phyloP scores from a whole-genome alignment of 345 rosid genomes.

The Brassica nigra region DNA sequence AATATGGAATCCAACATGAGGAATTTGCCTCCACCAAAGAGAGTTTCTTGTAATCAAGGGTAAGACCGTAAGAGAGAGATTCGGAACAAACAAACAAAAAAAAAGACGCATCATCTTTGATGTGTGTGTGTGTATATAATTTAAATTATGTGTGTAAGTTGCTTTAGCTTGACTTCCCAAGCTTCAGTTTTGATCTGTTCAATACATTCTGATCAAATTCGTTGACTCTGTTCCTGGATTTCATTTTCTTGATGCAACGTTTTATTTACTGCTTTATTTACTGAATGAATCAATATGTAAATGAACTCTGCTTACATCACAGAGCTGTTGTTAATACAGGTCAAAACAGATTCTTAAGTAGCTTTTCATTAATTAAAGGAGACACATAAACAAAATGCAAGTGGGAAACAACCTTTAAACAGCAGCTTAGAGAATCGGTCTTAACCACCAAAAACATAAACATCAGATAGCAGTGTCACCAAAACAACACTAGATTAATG shows the following conservation, averaged over 20 bases:
- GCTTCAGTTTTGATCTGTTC: slow-evolving; percentile 44
- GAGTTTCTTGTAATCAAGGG: slow-evolving; percentile 22
- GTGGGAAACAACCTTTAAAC: slow-evolving; percentile 40
- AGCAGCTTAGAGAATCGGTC: slow-evolving; percentile 36
- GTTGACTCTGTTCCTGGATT: slow-evolving; percentile 16
- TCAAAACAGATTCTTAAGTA: neutral
- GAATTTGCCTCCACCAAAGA: slow-evolving; percentile 36
- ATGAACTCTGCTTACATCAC: neutral
- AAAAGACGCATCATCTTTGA: neutral
- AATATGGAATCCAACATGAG: slow-evolving; percentile 54
- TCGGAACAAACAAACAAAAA: neutral
- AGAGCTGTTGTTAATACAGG: neutral
- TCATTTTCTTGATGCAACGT: slow-evolving; percentile 2
- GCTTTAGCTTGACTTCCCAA: slow-evolving; percentile 21
- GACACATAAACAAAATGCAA: slow-evolving; percentile 28
- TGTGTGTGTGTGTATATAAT: slow-evolving; percentile 13
- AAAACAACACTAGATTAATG: slow-evolving; percentile 23
- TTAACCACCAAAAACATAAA: slow-evolving; percentile 18
- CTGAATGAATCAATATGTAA: neutral
- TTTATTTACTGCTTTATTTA: slow-evolving; percentile 9
- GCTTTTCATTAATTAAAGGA: neutral
- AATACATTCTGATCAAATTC: neutral
- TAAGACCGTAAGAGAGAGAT: neutral
- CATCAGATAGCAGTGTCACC: neutral
- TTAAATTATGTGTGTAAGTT: neutral